Conservation (phyloP, 2,329 filamentous ascomycete species). For the Fusarium irregulare region DNA sequence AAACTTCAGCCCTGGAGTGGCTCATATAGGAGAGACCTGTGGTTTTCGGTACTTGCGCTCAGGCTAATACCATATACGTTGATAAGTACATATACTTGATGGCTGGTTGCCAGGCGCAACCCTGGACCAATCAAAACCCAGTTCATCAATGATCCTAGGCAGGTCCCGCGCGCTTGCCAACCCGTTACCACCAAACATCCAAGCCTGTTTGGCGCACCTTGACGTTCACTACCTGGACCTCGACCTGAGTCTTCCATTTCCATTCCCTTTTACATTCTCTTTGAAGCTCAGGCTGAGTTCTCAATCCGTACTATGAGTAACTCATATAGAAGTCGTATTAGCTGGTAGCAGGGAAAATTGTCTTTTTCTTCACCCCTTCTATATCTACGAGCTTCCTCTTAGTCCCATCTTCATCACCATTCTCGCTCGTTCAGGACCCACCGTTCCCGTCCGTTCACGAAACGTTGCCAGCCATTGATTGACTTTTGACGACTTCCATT, state of each 20-base stretch:
- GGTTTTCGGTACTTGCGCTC: slow-evolving; percentile 16
- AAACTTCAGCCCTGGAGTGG: slow-evolving; percentile 24
- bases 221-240: slow-evolving; percentile 6
- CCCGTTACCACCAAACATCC: slow-evolving; percentile 41
- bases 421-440: slow-evolving; percentile 37
- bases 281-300: slow-evolving; percentile 30
- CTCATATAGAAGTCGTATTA: slow-evolving; percentile 33
- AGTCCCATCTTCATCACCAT: slow-evolving; percentile 17
- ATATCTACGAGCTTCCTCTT: slow-evolving; percentile 16
- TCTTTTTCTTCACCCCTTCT: slow-evolving; percentile 29
- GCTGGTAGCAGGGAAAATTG: slow-evolving; percentile 40
- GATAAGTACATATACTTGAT: slow-evolving; percentile 23
- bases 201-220: slow-evolving; percentile 29
- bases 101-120: slow-evolving; percentile 44
- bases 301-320: slow-evolving; percentile 41
- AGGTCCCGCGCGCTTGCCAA: slow-evolving; percentile 43
- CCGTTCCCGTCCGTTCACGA: slow-evolving; percentile 41
- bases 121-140: slow-evolving; percentile 18
- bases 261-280: slow-evolving; percentile 16
- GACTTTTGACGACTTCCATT: slow-evolving; percentile 35
- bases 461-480: slow-evolving; percentile 40
- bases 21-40: neutral
- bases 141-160: neutral
- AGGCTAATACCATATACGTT: rapidly evolving
- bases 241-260: slow-evolving; percentile 3